A percentile compares a stretch with the other conserved stretches of the same genome.
Evolutionary conservation across 2,329 filamentous ascomycete genomes (phyloP).

Genomic region (Ceratocystis ficicola): DNA sequence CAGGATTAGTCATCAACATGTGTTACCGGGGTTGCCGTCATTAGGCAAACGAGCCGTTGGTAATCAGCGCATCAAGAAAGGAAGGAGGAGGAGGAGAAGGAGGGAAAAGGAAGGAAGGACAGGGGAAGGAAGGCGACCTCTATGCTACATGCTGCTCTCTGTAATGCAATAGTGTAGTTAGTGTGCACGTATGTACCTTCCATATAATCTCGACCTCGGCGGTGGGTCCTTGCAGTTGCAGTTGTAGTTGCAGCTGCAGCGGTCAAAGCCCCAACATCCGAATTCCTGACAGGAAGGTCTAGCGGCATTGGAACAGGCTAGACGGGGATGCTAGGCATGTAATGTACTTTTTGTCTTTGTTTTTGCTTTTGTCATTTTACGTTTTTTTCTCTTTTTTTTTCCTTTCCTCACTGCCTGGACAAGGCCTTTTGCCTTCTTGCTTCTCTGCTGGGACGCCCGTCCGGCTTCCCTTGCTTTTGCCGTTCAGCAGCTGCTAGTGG

Average conservation of each 20-base stretch:
- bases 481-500: background rate
- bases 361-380: too few relatives aligned
- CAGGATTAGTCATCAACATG: background rate
- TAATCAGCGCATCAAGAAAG: background rate
- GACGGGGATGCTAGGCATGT: background rate
- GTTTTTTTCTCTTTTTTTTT: too few relatives aligned
- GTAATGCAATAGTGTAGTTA: too few relatives aligned
- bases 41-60: background rate
- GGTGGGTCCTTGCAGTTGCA: background rate
- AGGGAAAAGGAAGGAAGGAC: background rate
- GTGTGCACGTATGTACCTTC: too few relatives aligned
- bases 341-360: background rate
- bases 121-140: background rate
- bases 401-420: background rate
- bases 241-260: background rate
- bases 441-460: background rate
- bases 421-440: background rate
- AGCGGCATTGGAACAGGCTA: conserved; percentile 8
- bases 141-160: too few relatives aligned
- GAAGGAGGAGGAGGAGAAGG: background rate
- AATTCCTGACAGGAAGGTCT: conserved; percentile 1
- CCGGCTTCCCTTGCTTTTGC: background rate
- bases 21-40: background rate
- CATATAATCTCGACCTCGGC: background rate
- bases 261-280: conserved; percentile 5